Percentiles rank a stretch among this genome's conserved stretches.
Evolutionary conservation across 257 asterid genomes (phyloP).

Genomic region (Nicotiana undulata): DNA sequence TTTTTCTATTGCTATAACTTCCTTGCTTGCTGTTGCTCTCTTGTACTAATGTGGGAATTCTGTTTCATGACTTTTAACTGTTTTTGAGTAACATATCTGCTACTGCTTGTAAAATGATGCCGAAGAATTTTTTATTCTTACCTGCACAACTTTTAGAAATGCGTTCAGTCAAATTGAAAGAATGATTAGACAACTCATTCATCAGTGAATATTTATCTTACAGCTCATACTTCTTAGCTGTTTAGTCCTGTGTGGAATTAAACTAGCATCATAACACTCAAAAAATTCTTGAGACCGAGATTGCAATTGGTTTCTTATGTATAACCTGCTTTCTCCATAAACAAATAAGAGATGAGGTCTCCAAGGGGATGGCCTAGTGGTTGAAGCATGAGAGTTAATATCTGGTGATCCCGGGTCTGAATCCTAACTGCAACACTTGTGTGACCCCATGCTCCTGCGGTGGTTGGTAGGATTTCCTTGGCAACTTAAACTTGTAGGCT

Average conservation of each 20-base stretch:
- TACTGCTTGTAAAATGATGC: neutral
- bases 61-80: neutral
- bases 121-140: neutral
- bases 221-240: neutral
- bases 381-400: neutral
- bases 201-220: neutral
- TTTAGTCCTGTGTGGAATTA: neutral
- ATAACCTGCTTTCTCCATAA: neutral
- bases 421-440: neutral
- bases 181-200: neutral
- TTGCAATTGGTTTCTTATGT: neutral
- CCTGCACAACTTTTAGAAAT: neutral
- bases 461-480: neutral
- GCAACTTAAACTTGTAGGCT: neutral
- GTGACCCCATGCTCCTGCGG: neutral
- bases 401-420: neutral
- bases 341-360: slow-evolving; percentile 3
- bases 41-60: neutral
- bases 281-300: neutral
- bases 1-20: slow-evolving; percentile 11
- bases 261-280: neutral
- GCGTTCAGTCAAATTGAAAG: neutral
- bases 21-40: neutral
- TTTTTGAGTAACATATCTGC: neutral
- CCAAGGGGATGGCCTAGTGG: neutral